Base-by-base conservation (phyloP, 257 asterid species). In the Fraxinus americana region DNA sequence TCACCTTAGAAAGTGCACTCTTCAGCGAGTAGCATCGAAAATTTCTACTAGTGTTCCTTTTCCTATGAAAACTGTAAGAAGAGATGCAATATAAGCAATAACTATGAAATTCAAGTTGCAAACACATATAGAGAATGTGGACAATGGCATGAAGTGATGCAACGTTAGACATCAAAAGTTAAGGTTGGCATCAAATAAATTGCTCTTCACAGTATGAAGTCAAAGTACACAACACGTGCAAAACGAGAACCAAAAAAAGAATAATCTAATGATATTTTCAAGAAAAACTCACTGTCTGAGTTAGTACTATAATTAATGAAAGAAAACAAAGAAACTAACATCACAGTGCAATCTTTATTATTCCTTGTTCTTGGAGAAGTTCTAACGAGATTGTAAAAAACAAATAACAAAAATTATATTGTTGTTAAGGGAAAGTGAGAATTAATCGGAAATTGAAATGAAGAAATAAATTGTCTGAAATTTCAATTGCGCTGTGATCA, bases 1-100 rank as follows among this genome's bases (percentile, higher is more conserved):
- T 87, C 25, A 63, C 67, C 79, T 36, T 81, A 52, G 87, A 76
- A 63, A 83, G 50, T 48, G 83, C 74, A 30, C 88, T 82, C 66
- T 79, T 81, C 27, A 85, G 39, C 23, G 79, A 34, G 77, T 77
- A 72, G 67, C 59, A 36, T 71, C 78, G 63, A 74, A 27, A 10
- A 48, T 4, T 70, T 59, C 71, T 76, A 54, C 8, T 21, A 36
- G 1, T 27, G 61, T 29, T 72, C 78, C 70, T 71, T 69, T 67
- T 54, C 34, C 35, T 36, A 54, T 48, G 59, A 71, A 71, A 59
- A 61, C 87, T 83, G 82, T n/a, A 29, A 43, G 30, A 2, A 43
- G 50, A 10, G 3, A 43, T 12, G 16, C 50, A 11, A 43, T 11
- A 43, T 11, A 43, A 12, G 17, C 50, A 43, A 10, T 43, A 43